Evolutionary conservation across 2,329 filamentous ascomycete species (phyloP), one percentile per base, ranked within the genome.

Genomic region (Leptoxyphium fumago): DNA sequence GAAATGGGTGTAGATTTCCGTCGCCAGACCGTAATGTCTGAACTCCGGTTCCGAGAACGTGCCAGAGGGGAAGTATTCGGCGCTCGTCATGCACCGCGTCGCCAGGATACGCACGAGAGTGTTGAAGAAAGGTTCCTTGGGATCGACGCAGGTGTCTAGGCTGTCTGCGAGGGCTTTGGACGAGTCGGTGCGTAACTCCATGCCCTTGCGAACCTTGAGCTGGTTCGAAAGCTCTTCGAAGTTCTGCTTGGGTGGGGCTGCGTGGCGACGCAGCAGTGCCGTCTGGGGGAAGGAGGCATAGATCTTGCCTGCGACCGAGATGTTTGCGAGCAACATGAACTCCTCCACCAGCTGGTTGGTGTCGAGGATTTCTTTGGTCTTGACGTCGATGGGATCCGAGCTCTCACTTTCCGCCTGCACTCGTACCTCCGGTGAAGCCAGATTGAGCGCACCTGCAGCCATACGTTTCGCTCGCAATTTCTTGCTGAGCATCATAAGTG

Each of bases 311-410:
- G 89, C 91, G 28, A 98, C 93, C 53, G 82, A 89, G 58, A 86
- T 87, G 67, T 98, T 98, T 71, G 91, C 93, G 61, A 96, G 83
- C 59, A 98, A 72, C 91, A 98, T 98, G 72, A 98, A 96, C 61
- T 98, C 91, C 61, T 98, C 91, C 26, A 98, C 93, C 5, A 98
- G 76, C 17, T 89, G 95, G 69, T 96, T 98, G 43, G 91, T 98
- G 58, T 91, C 88, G 32, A 98, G 78, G 42, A 88, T 78, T 55
- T 88, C 75, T 67, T 98, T 98, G 5, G 88, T 94, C 70, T 96
- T 87, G 53, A 98, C 85, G 56, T 96, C 91, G 44, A 94, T 82
- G 0, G 91, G 89, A 59, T 96, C 91, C 1, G 88, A 94, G 1
- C 89, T 93, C 65, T 98, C 91, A 8, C 84, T 94, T 61, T 95